phyloP scores from a whole-genome alignment of 345 rosid genomes.

The Pistacia integerrima region DNA sequence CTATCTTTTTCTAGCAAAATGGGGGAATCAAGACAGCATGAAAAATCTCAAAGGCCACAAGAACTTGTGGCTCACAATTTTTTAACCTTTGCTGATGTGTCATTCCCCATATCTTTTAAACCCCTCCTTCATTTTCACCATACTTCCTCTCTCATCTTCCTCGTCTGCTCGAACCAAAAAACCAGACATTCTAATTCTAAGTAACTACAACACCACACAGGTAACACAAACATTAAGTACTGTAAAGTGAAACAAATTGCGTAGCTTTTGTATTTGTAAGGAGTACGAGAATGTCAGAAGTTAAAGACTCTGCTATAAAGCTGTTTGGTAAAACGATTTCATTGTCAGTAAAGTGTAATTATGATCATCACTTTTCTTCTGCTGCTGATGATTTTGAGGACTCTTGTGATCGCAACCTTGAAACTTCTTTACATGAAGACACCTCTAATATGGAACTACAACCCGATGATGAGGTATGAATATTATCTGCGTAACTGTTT shows the following conservation, averaged over 20 bases:
- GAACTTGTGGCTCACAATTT: constrained; percentile 53
- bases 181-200: too few species aligned
- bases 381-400: not conserved
- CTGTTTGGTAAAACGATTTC: constrained; percentile 59
- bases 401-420: not conserved
- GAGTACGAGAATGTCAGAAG: constrained; percentile 32
- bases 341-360: constrained; percentile 1
- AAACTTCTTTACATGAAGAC: constrained; percentile 10
- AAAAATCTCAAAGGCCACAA: constrained; percentile 52
- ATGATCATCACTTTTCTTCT: not conserved
- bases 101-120: constrained; percentile 25
- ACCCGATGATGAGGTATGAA: constrained; percentile 23
- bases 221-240: too few species aligned
- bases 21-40: constrained; percentile 39
- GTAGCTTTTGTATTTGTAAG: too few species aligned
- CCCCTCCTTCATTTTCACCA: not conserved
- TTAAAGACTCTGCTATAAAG: constrained; percentile 39
- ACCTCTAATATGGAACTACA: not conserved
- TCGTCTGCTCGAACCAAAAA: constrained; percentile 16
- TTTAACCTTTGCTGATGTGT: constrained; percentile 39
- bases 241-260: too few species aligned
- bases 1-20: constrained; percentile 36
- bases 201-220: too few species aligned
- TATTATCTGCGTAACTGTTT: not conserved
- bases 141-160: not conserved